Base-by-base conservation (phyloP, 2,329 filamentous ascomycete genomes). In the Verticillium zaregamsianum region DNA sequence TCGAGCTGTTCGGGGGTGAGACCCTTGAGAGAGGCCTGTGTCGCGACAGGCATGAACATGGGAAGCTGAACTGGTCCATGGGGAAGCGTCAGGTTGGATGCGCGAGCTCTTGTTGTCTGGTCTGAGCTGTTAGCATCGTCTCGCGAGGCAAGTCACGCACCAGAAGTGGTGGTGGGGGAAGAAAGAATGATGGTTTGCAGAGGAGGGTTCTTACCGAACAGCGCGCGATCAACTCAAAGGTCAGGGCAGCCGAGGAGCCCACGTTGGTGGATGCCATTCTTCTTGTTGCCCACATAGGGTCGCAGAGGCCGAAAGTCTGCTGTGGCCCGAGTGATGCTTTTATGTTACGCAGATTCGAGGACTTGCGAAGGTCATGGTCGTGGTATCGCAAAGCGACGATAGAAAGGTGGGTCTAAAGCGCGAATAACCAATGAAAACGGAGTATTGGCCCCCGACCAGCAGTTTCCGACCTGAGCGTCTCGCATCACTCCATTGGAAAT, bases 41-140 rank as follows among this genome's bases (percentile, higher is more conserved):
- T 99, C 33, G 95, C 95, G 54, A 99, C 95, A 17, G 95, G 95
- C 95, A 99, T 99, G 77, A 99, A 99, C 62, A 98, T 88, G 8
- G 96, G 95, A 33, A 98, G 85, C 69, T 90, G 86, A 31, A 99
- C 93, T 1, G 90, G 84, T 62, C 95, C 95, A 86, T 99, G 96
- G 58, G 95, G 94, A 31, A 99, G 87, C 57, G 89, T 90, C 60
- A 99, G 83, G 63, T 87, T 88, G 59, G 95, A 95, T 58, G 95
- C 95, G 68, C 95, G 90, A 31, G 95, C 95, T 82, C 94, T 92
- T 12, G 94, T 98, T 57, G 93, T 96, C 94, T 98, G 66, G 61
- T 55, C 55, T 52, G 59, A 55, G 31, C 58, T 59, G 59, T 59
- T 28, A 57, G 59, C 14, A 56, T 9, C 45, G 20, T 52, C 45